Evolutionary conservation across 2,329 filamentous ascomycete species (phyloP).

Genomic region (Verticillium nubilum): DNA sequence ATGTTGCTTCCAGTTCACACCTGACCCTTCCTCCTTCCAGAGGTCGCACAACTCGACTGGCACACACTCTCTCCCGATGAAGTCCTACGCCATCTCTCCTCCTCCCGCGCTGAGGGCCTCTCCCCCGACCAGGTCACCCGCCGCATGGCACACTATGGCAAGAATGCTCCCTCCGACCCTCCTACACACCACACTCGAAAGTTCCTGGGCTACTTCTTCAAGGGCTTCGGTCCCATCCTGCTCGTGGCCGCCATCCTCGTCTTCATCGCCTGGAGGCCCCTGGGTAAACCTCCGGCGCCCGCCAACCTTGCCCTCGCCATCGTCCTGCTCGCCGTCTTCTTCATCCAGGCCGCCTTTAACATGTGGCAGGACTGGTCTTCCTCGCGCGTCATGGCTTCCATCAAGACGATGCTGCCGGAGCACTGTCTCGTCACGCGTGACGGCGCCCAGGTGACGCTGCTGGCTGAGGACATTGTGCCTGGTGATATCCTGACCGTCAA

Average conservation of each 20-base stretch:
- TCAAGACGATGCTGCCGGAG: conserved; percentile 75
- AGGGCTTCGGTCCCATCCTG: conserved; percentile 69
- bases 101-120: conserved; percentile 52
- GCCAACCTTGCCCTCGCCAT: conserved; percentile 71
- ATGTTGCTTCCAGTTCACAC: no score
- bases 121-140: conserved; percentile 51
- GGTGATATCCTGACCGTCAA: conserved; percentile 66
- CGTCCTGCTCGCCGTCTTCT: conserved; percentile 64
- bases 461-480: conserved; percentile 60
- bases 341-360: conserved; percentile 65
- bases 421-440: conserved; percentile 61
- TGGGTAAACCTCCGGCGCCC: conserved; percentile 62
- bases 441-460: conserved; percentile 40
- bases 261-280: conserved; percentile 71
- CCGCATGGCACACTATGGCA: conserved; percentile 55
- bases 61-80: conserved; percentile 55
- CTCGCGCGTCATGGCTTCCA: conserved; percentile 71
- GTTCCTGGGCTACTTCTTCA: conserved; percentile 67
- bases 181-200: conserved; percentile 54
- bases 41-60: conserved; percentile 62
- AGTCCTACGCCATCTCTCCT: conserved; percentile 53
- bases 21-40: conserved; percentile 26
- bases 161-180: conserved; percentile 61
- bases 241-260: conserved; percentile 65
- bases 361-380: conserved; percentile 73